A percentile compares a stretch with the other conserved stretches of the same genome.
These are phyloP conservation scores for Neonectria neomacrospora DNA, from an alignment of 2,329 filamentous ascomycete genomes.

Conservation along the genomic window DNA sequence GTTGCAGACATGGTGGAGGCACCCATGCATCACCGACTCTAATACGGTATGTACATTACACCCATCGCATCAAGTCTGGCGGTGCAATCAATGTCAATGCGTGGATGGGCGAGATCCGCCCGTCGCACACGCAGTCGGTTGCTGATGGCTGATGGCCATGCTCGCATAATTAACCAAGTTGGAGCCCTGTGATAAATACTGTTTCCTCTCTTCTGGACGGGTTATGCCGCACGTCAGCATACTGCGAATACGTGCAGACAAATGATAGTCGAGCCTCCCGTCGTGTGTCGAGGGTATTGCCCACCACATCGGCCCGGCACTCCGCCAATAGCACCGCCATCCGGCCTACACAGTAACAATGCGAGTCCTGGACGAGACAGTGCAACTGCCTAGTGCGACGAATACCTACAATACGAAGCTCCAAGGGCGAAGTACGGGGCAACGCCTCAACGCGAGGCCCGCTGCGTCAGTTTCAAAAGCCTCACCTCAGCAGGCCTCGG, in stretches of 20 bases:
- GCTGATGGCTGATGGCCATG: conserved; percentile 12
- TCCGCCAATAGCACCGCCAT: conserved; percentile 8
- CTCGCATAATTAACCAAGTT: conserved; percentile 3
- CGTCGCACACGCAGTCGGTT: conserved; percentile 16
- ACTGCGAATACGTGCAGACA: conserved; percentile 1
- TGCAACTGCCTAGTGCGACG: neutral
- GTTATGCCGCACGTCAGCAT: conserved; percentile 13
- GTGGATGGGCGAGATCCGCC: conserved; percentile 22
- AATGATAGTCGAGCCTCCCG: conserved; percentile 19
- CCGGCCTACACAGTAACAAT: neutral
- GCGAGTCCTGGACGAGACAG: conserved; percentile 1
- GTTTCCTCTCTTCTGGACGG: conserved; percentile 11
- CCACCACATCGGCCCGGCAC: conserved; percentile 14
- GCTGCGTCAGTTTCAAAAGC: conserved; percentile 35
- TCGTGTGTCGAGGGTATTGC: conserved; percentile 4
- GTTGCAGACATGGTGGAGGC: neutral
- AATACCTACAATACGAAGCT: neutral
- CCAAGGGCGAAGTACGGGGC: conserved; percentile 1
- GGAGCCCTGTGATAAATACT: conserved; percentile 1
- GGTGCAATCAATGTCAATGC: neutral
- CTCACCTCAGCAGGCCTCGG: conserved; percentile 30
- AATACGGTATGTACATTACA: conserved; percentile 5
- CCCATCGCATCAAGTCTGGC: conserved; percentile 12
- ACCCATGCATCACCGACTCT: neutral
- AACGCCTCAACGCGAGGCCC: conserved; percentile 5